Base-by-base conservation (phyloP, 768 basidiomycete genomes). In the Tylopilus cervinicoccineus region DNA sequence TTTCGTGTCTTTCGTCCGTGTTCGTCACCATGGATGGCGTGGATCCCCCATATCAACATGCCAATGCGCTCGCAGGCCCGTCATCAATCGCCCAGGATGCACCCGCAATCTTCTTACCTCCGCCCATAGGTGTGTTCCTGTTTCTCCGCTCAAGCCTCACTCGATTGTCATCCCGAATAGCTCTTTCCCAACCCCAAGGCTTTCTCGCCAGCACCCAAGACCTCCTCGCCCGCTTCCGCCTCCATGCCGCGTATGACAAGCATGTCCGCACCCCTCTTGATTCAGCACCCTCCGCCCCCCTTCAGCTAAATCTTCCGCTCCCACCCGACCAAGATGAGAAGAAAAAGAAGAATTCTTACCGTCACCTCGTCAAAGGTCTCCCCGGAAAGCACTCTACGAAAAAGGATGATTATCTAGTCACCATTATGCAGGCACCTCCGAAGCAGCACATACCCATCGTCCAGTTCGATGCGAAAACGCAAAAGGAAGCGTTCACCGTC, bases 361-460 rank as follows among this genome's bases (percentile, higher is more conserved):
- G 80, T 57, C 82, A 88, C 58, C 76, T 88, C 46, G 85, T 89
- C 58, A 86, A 83, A 71, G 80, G 77, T 48, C 72, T 85, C 38
- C 86, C 86, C 53, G 87, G 87, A 50, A 89, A 88, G 64, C 87
- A 89, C 54, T 85, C 86, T 24, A 74, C 79, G 74, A 88, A 86
- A 72, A 90, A 84, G 64, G 87, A 90, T 57, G 81, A 84, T 50
- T 87, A 80, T 65, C 66, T 90, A 42, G 74, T 73, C 32, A 79
- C 70, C 1, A 79, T 80, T 54, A 86, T 89, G 72, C 73, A 78
- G 55, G 72, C 75, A 11, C 86, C 86, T 5, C 81, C 84, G 50
- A 88, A 88, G 63, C 84, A 88, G 58, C 78, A 77, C 50, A 76
- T 80, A 47, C 68, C 70, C 41, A 85, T 90, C 52, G 62, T 62